Evolutionary conservation across 371 early-diverging fungal species (phyloP).

Genomic region (Rhizopus sp.): DNA sequence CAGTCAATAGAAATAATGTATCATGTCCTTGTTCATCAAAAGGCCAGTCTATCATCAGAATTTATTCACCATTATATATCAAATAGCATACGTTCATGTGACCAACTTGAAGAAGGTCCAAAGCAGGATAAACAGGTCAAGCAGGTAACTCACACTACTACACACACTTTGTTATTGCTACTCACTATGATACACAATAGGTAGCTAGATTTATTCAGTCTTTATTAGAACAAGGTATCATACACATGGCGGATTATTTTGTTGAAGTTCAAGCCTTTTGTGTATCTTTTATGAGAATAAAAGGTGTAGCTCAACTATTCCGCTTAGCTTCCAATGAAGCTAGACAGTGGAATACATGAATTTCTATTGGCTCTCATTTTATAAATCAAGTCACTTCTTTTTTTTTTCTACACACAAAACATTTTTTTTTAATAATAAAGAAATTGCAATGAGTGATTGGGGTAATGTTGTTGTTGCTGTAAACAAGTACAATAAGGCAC

Average conservation of each 20-base stretch:
- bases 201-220: slow-evolving; percentile 73
- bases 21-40: slow-evolving; percentile 44
- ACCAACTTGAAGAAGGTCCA: slow-evolving; percentile 52
- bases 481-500: background rate
- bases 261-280: slow-evolving; percentile 64
- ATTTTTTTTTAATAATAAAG: slow-evolving; percentile 1
- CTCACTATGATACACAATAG: slow-evolving; percentile 33
- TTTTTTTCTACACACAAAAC: background rate
- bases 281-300: slow-evolving; percentile 23
- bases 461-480: slow-evolving; percentile 45
- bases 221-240: slow-evolving; percentile 54
- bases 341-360: slow-evolving; percentile 13
- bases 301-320: slow-evolving; percentile 33
- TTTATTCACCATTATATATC: slow-evolving; percentile 68
- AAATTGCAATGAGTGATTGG: slow-evolving; percentile 65
- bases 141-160: slow-evolving; percentile 46
- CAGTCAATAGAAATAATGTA: slow-evolving; percentile 70
- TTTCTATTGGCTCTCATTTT: background rate
- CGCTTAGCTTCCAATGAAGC: slow-evolving; percentile 33
- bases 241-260: slow-evolving; percentile 59
- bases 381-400: slow-evolving; percentile 9
- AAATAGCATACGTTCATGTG: slow-evolving; percentile 68
- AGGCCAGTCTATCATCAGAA: slow-evolving; percentile 38
- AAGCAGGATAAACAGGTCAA: slow-evolving; percentile 45
- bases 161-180: background rate